Conservation (phyloP, 495 filamentous ascomycete genomes). For the Chaetomium cochliodes region DNA sequence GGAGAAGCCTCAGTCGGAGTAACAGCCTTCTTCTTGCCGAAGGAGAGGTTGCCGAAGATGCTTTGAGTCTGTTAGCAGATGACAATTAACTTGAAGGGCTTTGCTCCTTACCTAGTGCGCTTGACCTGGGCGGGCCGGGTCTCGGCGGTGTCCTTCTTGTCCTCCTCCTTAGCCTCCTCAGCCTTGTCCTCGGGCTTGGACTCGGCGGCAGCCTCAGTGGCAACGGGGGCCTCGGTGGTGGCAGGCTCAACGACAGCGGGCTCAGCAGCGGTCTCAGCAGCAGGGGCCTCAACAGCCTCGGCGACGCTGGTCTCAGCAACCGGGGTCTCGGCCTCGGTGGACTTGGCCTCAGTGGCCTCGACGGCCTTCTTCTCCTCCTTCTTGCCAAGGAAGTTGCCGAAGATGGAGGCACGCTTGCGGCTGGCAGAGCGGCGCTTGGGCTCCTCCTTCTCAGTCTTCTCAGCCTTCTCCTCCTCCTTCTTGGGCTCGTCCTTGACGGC, state of each 20-base stretch:
- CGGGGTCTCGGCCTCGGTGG: slow-evolving; percentile 40
- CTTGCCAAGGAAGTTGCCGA: slow-evolving; percentile 72
- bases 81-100: no score
- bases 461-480: slow-evolving; percentile 38
- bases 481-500: slow-evolving; percentile 42
- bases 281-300: slow-evolving; percentile 31
- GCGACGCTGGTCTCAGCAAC: slow-evolving; percentile 29
- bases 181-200: slow-evolving; percentile 25
- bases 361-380: slow-evolving; percentile 66
- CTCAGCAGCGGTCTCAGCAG: slow-evolving; percentile 37
- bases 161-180: slow-evolving; percentile 35
- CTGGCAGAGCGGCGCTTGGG: slow-evolving; percentile 72
- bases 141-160: slow-evolving; percentile 39
- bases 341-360: slow-evolving; percentile 47
- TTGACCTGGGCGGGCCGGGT: slow-evolving; percentile 27
- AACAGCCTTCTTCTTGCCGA: slow-evolving; percentile 55
- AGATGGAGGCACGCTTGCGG: slow-evolving; percentile 82
- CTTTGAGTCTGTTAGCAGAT: slow-evolving; percentile 41
- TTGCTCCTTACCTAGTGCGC: slow-evolving; percentile 16
- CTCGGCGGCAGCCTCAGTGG: slow-evolving; percentile 34
- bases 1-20: slow-evolving; percentile 42
- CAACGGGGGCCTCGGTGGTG: slow-evolving; percentile 9
- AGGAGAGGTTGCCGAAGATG: slow-evolving; percentile 54
- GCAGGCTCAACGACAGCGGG: slow-evolving; percentile 36
- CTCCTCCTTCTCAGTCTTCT: slow-evolving; percentile 48